Conservation (phyloP, 495 filamentous ascomycete species). For the Extremus antarcticus region DNA sequence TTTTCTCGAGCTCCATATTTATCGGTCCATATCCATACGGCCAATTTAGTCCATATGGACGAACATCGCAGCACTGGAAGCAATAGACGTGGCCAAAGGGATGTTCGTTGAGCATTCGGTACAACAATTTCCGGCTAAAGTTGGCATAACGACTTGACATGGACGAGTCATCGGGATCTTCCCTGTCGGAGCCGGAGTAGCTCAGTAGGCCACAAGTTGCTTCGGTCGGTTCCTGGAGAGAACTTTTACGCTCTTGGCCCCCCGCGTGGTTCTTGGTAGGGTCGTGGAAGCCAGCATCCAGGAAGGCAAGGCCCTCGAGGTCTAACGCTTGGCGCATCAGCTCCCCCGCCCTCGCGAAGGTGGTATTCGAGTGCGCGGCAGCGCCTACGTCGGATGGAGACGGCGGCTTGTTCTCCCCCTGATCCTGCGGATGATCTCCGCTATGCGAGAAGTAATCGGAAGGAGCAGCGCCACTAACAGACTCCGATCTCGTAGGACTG, state of each 20-base stretch:
- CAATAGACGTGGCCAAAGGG: background rate
- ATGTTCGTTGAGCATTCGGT: background rate
- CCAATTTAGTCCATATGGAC: too few relatives aligned
- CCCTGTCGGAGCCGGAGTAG: background rate
- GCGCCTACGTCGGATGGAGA: background rate
- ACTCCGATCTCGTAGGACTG: background rate
- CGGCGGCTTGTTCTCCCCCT: background rate
- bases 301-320: conserved; percentile 42
- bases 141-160: background rate
- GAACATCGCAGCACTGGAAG: too few relatives aligned
- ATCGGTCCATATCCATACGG: too few relatives aligned
- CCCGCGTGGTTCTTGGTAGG: background rate
- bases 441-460: background rate
- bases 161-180: background rate
- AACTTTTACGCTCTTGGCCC: background rate
- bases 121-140: background rate
- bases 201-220: background rate
- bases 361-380: conserved; percentile 2
- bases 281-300: conserved; percentile 9
- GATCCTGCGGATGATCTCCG: background rate
- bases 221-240: background rate
- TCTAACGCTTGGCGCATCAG: conserved; percentile 47
- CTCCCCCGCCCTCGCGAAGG: conserved; percentile 46
- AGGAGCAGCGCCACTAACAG: too few relatives aligned
- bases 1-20: too few relatives aligned